These are phyloP conservation scores for Pulicaria dysenterica DNA, from an alignment of 129 eudicot species.

Conservation along the genomic window DNA sequence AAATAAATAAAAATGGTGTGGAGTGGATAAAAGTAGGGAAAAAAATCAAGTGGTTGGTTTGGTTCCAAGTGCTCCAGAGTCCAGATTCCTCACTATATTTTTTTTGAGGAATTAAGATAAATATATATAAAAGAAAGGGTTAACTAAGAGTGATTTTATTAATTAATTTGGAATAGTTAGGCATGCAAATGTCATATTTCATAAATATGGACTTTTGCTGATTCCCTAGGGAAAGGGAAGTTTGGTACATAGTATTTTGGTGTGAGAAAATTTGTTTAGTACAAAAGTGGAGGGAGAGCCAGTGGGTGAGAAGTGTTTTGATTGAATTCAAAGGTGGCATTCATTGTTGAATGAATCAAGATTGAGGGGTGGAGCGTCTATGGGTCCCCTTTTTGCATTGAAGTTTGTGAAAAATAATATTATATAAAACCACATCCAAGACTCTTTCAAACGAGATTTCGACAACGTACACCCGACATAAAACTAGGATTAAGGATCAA, in stretches of 20 bases:
- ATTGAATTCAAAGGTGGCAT: conserved; percentile 53
- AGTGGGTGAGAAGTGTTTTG: conserved; percentile 35
- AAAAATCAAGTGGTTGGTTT: conserved; percentile 28
- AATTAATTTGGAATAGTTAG: conserved; percentile 39
- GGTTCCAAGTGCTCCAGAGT: conserved; percentile 37
- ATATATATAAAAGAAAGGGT: conserved; percentile 34
- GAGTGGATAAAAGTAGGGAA: conserved; percentile 1
- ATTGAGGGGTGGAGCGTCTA: conserved; percentile 41
- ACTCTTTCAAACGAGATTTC: too few relatives aligned
- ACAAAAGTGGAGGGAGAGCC: conserved; percentile 37
- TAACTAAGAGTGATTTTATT: conserved; percentile 46
- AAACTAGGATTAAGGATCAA: too few relatives aligned
- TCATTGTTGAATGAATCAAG: conserved; percentile 46
- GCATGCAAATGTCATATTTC: conserved; percentile 57
- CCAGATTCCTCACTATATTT: conserved; percentile 48
- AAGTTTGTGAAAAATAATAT: conserved; percentile 19
- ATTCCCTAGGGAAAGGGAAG: conserved; percentile 79
- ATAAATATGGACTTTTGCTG: conserved; percentile 64
- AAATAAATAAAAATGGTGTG: conserved; percentile 28
- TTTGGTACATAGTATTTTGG: conserved; percentile 68
- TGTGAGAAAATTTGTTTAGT: conserved; percentile 39
- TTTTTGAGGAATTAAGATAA: conserved; percentile 45
- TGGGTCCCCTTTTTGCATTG: conserved; percentile 43
- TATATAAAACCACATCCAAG: neutral
- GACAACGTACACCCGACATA: too few relatives aligned